phyloP scores from a whole-genome alignment of 352 stramenopile genomes.

The Phytophthora fragariae region DNA sequence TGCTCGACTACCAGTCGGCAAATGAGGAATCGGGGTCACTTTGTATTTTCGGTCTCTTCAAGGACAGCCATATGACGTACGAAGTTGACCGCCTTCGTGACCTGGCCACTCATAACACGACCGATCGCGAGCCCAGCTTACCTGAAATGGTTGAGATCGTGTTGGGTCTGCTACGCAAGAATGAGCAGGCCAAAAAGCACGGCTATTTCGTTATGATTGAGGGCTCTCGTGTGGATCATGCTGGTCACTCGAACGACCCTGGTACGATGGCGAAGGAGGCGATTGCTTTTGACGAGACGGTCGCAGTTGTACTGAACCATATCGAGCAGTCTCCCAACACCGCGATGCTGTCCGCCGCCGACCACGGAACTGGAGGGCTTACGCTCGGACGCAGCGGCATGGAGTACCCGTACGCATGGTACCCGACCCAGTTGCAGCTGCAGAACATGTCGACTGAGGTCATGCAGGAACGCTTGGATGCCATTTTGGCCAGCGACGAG shows the following conservation, averaged over 20 bases:
- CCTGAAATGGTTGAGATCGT: conserved; percentile 73
- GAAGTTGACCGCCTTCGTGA: conserved; percentile 66
- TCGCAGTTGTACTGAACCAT: conserved; percentile 68
- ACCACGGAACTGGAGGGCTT: conserved; percentile 73
- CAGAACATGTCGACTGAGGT: conserved; percentile 72
- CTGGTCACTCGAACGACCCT: conserved; percentile 72
- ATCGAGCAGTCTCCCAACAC: conserved; percentile 59
- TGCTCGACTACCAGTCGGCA: conserved; percentile 59
- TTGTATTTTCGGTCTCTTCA: conserved; percentile 66
- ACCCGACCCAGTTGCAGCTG: conserved; percentile 49
- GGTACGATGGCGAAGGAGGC: conserved; percentile 74
- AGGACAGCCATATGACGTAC: conserved; percentile 74
- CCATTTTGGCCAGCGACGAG: conserved; percentile 41
- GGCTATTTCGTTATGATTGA: conserved; percentile 84
- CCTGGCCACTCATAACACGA: conserved; percentile 44
- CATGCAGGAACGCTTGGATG: conserved; percentile 54
- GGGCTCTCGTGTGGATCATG: conserved; percentile 73
- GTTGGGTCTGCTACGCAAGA: conserved; percentile 68
- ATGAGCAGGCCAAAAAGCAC: conserved; percentile 71
- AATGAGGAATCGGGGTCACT: conserved; percentile 62
- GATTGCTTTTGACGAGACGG: conserved; percentile 75
- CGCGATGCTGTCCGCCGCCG: conserved; percentile 60
- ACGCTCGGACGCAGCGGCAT: conserved; percentile 49
- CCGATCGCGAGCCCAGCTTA: conserved; percentile 59
- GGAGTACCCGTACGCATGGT: conserved; percentile 59